Percentiles rank a stretch among this genome's conserved stretches.
Conservation (phyloP, 768 basidiomycete species). For the Podaxis carcinomalis region DNA sequence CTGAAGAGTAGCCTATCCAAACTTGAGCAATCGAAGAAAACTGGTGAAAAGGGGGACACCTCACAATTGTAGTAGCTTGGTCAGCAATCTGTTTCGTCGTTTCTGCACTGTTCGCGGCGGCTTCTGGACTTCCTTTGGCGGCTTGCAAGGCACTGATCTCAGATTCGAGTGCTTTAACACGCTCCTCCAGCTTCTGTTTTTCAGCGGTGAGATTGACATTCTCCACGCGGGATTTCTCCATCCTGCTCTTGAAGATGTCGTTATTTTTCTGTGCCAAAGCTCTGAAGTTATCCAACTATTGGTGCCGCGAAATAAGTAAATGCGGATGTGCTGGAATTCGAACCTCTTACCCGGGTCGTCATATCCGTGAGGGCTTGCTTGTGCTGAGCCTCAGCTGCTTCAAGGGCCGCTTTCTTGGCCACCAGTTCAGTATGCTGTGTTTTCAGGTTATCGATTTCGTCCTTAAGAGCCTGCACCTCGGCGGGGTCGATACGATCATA, state of each 20-base stretch:
- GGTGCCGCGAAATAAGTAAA: neutral
- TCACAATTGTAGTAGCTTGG: conserved; percentile 34
- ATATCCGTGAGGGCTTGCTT: conserved; percentile 1
- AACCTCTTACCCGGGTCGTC: conserved; percentile 16
- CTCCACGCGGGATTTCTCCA: conserved; percentile 31
- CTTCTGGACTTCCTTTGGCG: conserved; percentile 17
- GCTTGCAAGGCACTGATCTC: conserved; percentile 29
- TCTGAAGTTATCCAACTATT: conserved; percentile 37
- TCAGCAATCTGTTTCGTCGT: conserved; percentile 22
- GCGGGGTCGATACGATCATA: conserved; percentile 88
- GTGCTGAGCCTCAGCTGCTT: conserved; percentile 10
- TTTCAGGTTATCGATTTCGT: conserved; percentile 58
- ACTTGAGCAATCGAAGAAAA: neutral
- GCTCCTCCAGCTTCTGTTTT: conserved; percentile 33
- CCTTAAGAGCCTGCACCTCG: conserved; percentile 75
- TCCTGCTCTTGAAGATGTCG: conserved; percentile 24
- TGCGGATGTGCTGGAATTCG: neutral
- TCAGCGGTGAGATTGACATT: conserved; percentile 32
- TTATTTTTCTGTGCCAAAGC: conserved; percentile 25
- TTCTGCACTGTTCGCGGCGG: conserved; percentile 20
- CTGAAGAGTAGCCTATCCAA: conserved; percentile 43
- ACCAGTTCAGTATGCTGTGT: conserved; percentile 5
- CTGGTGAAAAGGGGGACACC: conserved; percentile 10
- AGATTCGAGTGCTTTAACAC: conserved; percentile 32
- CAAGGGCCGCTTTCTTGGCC: conserved; percentile 18